A percentile compares a stretch with the other conserved stretches of the same genome.
Evolutionary conservation across 169 alveolate species (phyloP).

Genomic region (Plasmodium sp.): DNA sequence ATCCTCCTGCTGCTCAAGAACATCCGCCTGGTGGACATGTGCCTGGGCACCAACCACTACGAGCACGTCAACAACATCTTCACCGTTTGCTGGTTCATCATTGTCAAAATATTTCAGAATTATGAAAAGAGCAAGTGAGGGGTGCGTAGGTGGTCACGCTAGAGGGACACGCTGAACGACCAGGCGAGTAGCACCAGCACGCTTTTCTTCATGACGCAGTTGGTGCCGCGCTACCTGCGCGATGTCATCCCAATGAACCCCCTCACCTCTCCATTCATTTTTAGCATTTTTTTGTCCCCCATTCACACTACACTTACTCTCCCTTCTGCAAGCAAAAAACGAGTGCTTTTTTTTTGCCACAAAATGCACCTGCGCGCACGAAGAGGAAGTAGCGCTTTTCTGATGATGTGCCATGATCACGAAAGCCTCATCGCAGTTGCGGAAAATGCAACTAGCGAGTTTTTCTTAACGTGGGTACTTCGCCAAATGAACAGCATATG

Average conservation of each 20-base stretch:
- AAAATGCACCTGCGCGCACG: not conserved
- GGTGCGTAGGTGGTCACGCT: not conserved
- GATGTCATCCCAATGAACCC: not conserved
- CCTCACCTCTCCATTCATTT: not conserved
- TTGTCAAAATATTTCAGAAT: slow-evolving; percentile 72
- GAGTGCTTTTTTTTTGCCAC: not conserved
- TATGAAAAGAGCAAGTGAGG: slow-evolving; percentile 48
- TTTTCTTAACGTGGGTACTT: not conserved
- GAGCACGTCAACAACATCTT: slow-evolving; percentile 66
- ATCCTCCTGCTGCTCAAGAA: slow-evolving; percentile 53
- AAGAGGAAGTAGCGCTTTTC: not conserved
- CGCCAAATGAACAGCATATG: not conserved
- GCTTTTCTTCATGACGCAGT: not conserved
- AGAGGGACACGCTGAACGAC: not conserved
- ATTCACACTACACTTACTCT: not conserved
- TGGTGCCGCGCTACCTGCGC: not conserved
- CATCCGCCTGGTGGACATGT: slow-evolving; percentile 54
- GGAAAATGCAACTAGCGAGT: not conserved
- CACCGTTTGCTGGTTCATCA: slow-evolving; percentile 70
- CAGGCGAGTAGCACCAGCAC: not conserved
- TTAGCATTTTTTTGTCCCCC: not conserved
- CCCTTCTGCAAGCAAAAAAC: not conserved
- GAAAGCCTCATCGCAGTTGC: not conserved
- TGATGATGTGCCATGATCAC: not conserved
- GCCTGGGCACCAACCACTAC: slow-evolving; percentile 37